phyloP scores from a whole-genome alignment of 225 moss, liverwort and hornwort species.

The Lunularia cruciata region DNA sequence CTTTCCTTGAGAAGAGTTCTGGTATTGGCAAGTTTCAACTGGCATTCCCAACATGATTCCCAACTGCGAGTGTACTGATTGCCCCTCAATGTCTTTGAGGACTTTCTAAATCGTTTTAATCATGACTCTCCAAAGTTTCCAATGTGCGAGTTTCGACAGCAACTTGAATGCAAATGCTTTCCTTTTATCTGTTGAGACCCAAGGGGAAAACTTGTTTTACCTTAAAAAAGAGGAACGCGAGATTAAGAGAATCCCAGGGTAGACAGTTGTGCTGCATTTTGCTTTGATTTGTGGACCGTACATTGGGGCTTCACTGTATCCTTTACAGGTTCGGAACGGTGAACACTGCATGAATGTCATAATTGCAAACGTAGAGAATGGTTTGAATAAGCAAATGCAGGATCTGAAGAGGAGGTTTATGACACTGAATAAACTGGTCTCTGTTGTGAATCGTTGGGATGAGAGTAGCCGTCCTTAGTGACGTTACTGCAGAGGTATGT shows the following conservation, averaged over 20 bases:
- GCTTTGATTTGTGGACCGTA: not conserved
- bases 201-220: not conserved
- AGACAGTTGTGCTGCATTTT: not conserved
- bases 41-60: not conserved
- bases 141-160: not conserved
- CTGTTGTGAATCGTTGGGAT: constrained; percentile 18
- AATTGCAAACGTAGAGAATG: not conserved
- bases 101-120: not conserved
- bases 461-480: constrained; percentile 11
- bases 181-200: not conserved
- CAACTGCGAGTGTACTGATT: constrained; percentile 17
- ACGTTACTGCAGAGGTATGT: not conserved
- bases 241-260: not conserved
- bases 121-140: not conserved
- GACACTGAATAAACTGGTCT: constrained; percentile 18
- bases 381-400: not conserved
- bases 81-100: not conserved
- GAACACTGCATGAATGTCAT: not conserved
- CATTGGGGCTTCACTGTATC: not conserved
- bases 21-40: not conserved
- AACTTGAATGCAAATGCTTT: not conserved
- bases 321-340: not conserved
- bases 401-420: not conserved
- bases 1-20: not conserved
- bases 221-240: not conserved